Evolutionary conservation across 2,329 filamentous ascomycete species (phyloP), one percentile per base, ranked within the genome.

Genomic region (Cordyceps militaris): DNA sequence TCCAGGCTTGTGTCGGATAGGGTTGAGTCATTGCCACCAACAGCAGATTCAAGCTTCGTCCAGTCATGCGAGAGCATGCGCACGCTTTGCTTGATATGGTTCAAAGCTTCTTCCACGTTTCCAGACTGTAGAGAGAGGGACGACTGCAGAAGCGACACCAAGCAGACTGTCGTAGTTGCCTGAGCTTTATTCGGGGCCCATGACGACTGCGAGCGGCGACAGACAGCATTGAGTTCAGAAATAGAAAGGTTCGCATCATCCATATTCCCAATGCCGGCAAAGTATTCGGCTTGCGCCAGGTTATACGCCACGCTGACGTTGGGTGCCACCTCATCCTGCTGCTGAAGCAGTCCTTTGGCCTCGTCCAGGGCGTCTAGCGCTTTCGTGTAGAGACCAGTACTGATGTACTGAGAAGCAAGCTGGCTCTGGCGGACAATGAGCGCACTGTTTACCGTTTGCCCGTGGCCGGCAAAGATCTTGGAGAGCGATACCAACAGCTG

Each of bases 281-380:
- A 77, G 68, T 91, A 91, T 68, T 96, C 89, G 0, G 88, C 85
- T 60, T 86, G 84, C 0, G 85, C 83, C 7, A 96, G 73, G 62
- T 91, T 81, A 16, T 71, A 71, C 10, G 76, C 76, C 21, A 76
- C 62, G 6, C 75, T 69, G 19, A 78, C 73, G 13, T 68, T 68
- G 2, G 74, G 71, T 3, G 71, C 51, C 4, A 68, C 60, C 0
- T 66, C 65, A n/a, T 73, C 67, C n/a, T 72, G 66, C 53, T 73
- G 66, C 43, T 70, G 64, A 9, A 75, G 62, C 19, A 79, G 77
- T 21, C 74, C 70, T 61, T 85, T 79, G 3, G 84, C 83, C 56
- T 80, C 78, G 1, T 79, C 76, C 16, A 97, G 76, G 0, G 75
- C 67, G 59, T 74, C 70, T 40, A 76, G 76, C 0, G 81, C 81